Conservation (phyloP, 306 rosid genomes). For the Senna siamea region DNA sequence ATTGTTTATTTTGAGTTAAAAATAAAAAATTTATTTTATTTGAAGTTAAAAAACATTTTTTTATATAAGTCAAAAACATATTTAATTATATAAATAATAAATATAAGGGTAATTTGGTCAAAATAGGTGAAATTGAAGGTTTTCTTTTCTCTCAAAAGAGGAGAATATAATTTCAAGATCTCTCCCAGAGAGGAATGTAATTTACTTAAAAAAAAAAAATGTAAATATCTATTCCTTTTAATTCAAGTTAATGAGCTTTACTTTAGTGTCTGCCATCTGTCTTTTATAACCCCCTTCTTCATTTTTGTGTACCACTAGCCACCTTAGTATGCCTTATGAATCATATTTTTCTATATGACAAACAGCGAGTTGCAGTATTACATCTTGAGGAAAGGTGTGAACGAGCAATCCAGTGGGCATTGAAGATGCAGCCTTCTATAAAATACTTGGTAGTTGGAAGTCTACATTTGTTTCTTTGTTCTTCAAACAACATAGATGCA, state of each 20-base stretch:
- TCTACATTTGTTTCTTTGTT: slow-evolving; percentile 22
- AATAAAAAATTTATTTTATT: no score
- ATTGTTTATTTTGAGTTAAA: no score
- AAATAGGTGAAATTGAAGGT: no score
- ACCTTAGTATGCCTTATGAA: slow-evolving; percentile 22
- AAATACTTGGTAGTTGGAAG: slow-evolving; percentile 65
- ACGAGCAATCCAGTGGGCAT: slow-evolving; percentile 93
- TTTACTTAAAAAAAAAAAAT: no score
- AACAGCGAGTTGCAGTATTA: slow-evolving; percentile 85
- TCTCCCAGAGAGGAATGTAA: no score
- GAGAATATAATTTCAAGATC: no score
- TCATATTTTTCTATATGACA: background rate
- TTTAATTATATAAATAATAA: no score
- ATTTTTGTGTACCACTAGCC: slow-evolving; percentile 10
- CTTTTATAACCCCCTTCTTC: slow-evolving; percentile 10
- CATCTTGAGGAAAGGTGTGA: slow-evolving; percentile 96
- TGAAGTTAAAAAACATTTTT: no score
- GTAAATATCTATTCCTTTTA: no score
- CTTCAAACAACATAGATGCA: slow-evolving; percentile 23
- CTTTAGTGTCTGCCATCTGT: slow-evolving; percentile 7
- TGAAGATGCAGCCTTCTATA: slow-evolving; percentile 90
- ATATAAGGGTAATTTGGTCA: no score
- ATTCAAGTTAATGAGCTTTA: slow-evolving; percentile 22
- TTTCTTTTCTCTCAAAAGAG: no score
- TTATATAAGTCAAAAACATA: no score